Conservation (phyloP, 257 asterid species). For the Solanum arcanum region DNA sequence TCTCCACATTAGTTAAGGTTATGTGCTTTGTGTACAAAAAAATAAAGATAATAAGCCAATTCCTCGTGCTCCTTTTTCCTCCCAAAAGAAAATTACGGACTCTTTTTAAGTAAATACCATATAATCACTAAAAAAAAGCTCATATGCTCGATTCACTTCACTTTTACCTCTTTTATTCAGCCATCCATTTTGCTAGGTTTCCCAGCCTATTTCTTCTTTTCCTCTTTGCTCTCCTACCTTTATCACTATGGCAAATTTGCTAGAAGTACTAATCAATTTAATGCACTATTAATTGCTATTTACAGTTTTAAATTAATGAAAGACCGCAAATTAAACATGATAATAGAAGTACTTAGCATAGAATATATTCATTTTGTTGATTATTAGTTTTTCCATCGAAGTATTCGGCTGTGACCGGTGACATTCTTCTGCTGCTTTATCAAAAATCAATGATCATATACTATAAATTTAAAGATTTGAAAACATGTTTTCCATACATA, state of each 20-base stretch:
- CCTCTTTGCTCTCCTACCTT: background rate
- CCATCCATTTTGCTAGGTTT: background rate
- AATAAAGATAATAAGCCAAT: background rate
- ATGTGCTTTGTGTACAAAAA: background rate
- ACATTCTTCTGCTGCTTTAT: background rate
- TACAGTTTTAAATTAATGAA: background rate
- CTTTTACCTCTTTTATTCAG: background rate
- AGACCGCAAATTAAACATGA: background rate
- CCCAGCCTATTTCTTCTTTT: background rate
- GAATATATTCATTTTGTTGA: background rate
- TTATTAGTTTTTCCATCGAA: background rate
- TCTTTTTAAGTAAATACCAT: background rate
- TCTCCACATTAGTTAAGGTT: background rate
- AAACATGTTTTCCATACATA: background rate
- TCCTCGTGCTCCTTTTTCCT: background rate
- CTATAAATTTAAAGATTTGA: background rate
- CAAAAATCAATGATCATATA: background rate
- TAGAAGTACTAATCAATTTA: background rate
- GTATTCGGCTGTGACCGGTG: background rate
- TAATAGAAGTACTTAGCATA: background rate
- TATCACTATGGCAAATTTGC: background rate
- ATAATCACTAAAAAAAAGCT: background rate
- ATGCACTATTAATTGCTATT: background rate
- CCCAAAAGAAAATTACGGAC: background rate
- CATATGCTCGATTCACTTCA: background rate